phyloP scores from a whole-genome alignment of 2,329 filamentous ascomycete species.

The Scytalidium lignicola region DNA sequence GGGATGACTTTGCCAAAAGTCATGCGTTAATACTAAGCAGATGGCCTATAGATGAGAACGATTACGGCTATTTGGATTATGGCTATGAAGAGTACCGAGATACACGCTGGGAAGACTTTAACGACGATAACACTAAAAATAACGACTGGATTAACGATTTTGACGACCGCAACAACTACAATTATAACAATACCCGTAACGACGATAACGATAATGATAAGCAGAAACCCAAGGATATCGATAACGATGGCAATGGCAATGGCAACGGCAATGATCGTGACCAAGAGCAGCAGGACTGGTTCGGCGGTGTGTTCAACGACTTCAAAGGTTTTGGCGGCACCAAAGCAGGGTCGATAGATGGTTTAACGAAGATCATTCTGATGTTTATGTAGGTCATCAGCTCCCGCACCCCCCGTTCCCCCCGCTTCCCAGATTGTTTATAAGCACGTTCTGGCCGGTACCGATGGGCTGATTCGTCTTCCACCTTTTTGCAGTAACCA shows the following conservation, averaged over 20 bases:
- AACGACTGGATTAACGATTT: not conserved
- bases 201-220: not conserved
- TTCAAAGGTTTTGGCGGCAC: slow-evolving; percentile 21
- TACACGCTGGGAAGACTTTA: not conserved
- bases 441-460: not conserved
- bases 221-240: not conserved
- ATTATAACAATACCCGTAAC: not conserved
- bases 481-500: slow-evolving; percentile 19
- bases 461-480: not conserved
- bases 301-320: slow-evolving; percentile 16
- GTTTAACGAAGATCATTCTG: slow-evolving; percentile 24
- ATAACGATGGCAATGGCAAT: not conserved
- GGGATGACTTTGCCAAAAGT: not conserved
- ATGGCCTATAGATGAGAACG: not conserved
- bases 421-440: not conserved
- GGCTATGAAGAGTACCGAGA: not conserved
- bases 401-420: too few species aligned
- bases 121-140: not conserved
- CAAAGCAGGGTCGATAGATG: slow-evolving; percentile 21
- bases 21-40: not conserved
- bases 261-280: not conserved
- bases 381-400: slow-evolving; percentile 21
- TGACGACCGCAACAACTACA: too few species aligned
- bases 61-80: not conserved
- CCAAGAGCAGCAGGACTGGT: slow-evolving; percentile 12